Conservation (phyloP, 2,329 filamentous ascomycete species). For the Trichophyton schoenleinii region DNA sequence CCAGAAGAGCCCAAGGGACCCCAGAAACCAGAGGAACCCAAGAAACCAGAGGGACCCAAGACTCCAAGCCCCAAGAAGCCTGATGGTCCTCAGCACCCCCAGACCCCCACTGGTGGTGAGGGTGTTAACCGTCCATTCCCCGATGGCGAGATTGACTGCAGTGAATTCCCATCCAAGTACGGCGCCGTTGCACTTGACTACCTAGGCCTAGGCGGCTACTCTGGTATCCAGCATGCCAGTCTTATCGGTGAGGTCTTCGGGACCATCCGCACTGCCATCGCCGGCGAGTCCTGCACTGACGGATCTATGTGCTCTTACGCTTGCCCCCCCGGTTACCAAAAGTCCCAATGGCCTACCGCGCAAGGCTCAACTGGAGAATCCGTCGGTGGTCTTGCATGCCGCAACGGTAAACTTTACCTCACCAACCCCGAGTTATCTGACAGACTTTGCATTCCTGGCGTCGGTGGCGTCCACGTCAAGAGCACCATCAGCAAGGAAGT, state of each 20-base stretch:
- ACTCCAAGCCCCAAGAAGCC: neutral
- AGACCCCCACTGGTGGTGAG: constrained; percentile 22
- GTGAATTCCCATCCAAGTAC: constrained; percentile 63
- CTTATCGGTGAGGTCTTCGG: constrained; percentile 44
- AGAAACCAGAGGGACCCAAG: constrained; percentile 4
- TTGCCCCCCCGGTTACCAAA: constrained; percentile 83
- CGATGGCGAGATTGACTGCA: constrained; percentile 59
- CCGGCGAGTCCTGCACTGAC: constrained; percentile 47
- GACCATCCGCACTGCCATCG: constrained; percentile 52
- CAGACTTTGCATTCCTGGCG: constrained; percentile 63
- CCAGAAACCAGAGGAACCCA: constrained; percentile 5
- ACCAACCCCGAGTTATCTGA: constrained; percentile 54
- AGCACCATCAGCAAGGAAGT: constrained; percentile 59
- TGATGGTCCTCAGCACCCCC: constrained; percentile 8
- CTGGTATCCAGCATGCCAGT: constrained; percentile 58
- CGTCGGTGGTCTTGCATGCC: constrained; percentile 73
- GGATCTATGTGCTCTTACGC: constrained; percentile 80
- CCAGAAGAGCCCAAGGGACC: neutral
- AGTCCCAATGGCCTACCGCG: constrained; percentile 70
- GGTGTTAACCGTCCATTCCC: constrained; percentile 61
- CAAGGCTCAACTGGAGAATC: constrained; percentile 76
- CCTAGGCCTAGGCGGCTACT: constrained; percentile 61
- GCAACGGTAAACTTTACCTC: constrained; percentile 58
- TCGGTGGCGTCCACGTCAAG: constrained; percentile 56
- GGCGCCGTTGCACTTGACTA: constrained; percentile 61